Percentiles rank a stretch among this genome's conserved stretches.
Evolutionary conservation across 108 stramenopile genomes (phyloP).

Genomic region (Stephanodiscus triporus): DNA sequence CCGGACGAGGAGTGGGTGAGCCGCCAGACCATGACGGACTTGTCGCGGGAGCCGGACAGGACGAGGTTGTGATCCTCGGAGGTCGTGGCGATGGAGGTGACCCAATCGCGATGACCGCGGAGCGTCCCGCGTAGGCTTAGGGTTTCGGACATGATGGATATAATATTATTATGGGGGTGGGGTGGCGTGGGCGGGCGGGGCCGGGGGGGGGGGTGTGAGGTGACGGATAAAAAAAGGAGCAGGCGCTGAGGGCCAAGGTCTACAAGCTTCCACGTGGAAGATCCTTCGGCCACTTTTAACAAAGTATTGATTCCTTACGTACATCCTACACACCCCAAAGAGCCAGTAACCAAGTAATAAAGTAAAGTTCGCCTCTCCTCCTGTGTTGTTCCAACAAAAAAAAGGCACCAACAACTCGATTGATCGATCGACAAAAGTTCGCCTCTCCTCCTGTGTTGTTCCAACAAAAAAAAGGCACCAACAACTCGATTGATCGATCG

Average conservation of each 20-base stretch:
- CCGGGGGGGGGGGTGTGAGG: neutral
- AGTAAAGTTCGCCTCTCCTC: neutral
- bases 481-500: too few species aligned
- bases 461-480: too few species aligned
- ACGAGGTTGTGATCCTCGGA: constrained; percentile 98
- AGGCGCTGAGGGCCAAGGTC: too few species aligned
- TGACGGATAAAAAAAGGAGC: too few species aligned
- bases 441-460: neutral
- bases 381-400: too few species aligned
- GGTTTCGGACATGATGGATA: constrained; percentile 87
- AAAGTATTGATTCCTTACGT: constrained; percentile 2
- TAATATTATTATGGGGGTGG: neutral
- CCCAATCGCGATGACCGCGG: constrained; percentile 96
- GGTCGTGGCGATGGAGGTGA: constrained; percentile 98
- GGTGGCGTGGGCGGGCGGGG: neutral
- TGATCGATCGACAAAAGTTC: too few species aligned
- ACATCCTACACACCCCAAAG: neutral
- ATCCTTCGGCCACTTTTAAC: constrained; percentile 1
- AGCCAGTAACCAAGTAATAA: constrained; percentile 22
- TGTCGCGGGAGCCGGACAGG: constrained; percentile 97
- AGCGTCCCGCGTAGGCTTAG: constrained; percentile 93
- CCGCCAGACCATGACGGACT: constrained; percentile 96
- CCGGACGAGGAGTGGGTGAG: constrained; percentile 73
- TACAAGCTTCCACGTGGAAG: constrained; percentile 20
- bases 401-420: too few species aligned